A percentile compares a stretch with the other conserved stretches of the same genome.
Conservation (phyloP, 768 basidiomycete species). For the Trametes elegans region DNA sequence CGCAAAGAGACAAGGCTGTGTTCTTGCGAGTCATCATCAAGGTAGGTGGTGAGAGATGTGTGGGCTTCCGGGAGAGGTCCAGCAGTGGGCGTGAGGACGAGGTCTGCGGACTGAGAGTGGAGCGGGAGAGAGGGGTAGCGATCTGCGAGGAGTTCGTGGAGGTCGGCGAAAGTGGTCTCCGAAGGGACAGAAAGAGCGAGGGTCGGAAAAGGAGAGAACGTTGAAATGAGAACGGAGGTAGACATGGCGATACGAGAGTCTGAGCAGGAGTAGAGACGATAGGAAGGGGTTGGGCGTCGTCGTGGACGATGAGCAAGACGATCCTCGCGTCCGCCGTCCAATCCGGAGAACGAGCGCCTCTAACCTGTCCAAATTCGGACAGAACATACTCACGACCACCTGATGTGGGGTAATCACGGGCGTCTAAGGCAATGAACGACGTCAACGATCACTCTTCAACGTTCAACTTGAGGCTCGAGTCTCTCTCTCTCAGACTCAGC, state of each 20-base stretch:
- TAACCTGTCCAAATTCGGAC: neutral
- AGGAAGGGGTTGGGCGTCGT: neutral
- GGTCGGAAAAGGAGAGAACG: constrained; percentile 61
- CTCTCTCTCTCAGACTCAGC: neutral
- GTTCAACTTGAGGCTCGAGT: no score
- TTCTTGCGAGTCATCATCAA: constrained; percentile 26
- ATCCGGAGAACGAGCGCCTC: neutral
- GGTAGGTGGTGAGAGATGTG: constrained; percentile 37
- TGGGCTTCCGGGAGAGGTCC: constrained; percentile 31
- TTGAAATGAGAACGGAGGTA: constrained; percentile 53
- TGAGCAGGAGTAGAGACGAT: neutral
- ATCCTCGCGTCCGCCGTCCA: neutral
- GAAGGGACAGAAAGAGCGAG: constrained; percentile 46
- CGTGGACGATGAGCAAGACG: neutral
- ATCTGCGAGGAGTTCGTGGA: constrained; percentile 43
- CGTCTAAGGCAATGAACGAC: no score
- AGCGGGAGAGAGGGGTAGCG: constrained; percentile 49
- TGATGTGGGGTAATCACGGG: constrained; percentile 14
- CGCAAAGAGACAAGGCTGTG: constrained; percentile 58
- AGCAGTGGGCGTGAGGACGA: constrained; percentile 42
- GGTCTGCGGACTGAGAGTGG: constrained; percentile 28
- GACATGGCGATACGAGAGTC: constrained; percentile 35
- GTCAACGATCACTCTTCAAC: constrained; percentile 4
- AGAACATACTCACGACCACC: constrained; percentile 5
- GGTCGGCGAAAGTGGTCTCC: constrained; percentile 38